Evolutionary conservation across 768 basidiomycete species (phyloP).

Genomic region (Naganishia randhawae): DNA sequence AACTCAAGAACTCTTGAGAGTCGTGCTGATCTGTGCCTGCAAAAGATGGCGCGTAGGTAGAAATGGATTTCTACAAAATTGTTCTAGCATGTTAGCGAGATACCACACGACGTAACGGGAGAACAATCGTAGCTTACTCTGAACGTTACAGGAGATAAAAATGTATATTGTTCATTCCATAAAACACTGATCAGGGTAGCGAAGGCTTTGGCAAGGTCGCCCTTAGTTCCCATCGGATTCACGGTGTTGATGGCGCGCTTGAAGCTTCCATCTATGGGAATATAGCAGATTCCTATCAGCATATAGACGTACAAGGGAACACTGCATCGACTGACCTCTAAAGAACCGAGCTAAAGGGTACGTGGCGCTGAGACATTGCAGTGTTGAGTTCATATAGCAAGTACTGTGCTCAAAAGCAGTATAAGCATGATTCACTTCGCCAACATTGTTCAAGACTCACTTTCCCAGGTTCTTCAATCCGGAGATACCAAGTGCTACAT

Average conservation of each 20-base stretch:
- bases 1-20: constrained; percentile 92
- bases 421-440: not conserved
- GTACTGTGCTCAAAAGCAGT: constrained; percentile 64
- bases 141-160: constrained; percentile 75
- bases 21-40: constrained; percentile 88
- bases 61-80: constrained; percentile 59
- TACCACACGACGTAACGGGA: not conserved
- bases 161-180: constrained; percentile 80
- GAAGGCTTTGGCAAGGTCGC: constrained; percentile 74
- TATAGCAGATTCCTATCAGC: not conserved
- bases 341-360: constrained; percentile 91
- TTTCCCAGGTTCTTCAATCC: constrained; percentile 80
- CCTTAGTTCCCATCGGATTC: constrained; percentile 84
- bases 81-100: constrained; percentile 1
- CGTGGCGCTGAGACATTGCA: constrained; percentile 93
- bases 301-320: no score
- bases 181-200: constrained; percentile 76
- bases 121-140: constrained; percentile 58
- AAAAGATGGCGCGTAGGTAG: constrained; percentile 66
- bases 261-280: constrained; percentile 48
- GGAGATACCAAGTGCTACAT: constrained; percentile 70
- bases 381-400: constrained; percentile 98
- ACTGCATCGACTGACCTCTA: constrained; percentile 59
- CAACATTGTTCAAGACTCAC: constrained; percentile 35
- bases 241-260: constrained; percentile 63